Evolutionary conservation across 805 yeast species (phyloP), one percentile per base, ranked within the genome.

Genomic region (Hanseniaspora valbyensis): DNA sequence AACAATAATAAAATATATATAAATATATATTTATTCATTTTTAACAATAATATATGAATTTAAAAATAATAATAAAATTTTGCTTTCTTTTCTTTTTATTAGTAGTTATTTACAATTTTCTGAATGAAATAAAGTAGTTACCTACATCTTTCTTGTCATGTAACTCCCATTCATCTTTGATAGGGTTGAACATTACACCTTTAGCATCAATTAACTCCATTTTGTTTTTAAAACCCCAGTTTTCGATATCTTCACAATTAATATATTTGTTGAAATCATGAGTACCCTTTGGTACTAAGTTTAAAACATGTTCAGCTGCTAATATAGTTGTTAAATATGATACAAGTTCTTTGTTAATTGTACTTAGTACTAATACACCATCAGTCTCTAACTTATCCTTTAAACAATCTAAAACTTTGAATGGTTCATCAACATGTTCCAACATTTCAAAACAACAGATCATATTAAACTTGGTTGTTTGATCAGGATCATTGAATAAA

Each of bases 321-420:
- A 85, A 77, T 26, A 92, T 92, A 0, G 98, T 92, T 14, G 97
- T 87, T 59, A 90, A 77, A 84, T 94, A 90, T 25, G 95, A 79
- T 16, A 87, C 66, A 30, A 78, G 70, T 55, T 92, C 95, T 56
- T 96, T 75, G 66, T 92, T 92, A 52, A 92, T 92, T 0, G 99
- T 92, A 34, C 96, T 87, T 49, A 89, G 60, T 59, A 92, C 87
- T 30, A 90, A 62, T 71, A 83, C 77, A 28, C 98, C 97, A 8
- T 89, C 90, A 24, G 64, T 64, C 0, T 81, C 82, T 33, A 90
- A 80, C 53, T 78, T 77, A 33, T 68, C 59, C 61, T 88, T 69
- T 0, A 94, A 94, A 44, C 74, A 75, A n/a, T 70, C 64, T 50
- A 92, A 65, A 14, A 89, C 82, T 49, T 74, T 77, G 0, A 85